phyloP scores from a whole-genome alignment of 1,139 yeast genomes.

The Arxiozyma heterogenica region DNA sequence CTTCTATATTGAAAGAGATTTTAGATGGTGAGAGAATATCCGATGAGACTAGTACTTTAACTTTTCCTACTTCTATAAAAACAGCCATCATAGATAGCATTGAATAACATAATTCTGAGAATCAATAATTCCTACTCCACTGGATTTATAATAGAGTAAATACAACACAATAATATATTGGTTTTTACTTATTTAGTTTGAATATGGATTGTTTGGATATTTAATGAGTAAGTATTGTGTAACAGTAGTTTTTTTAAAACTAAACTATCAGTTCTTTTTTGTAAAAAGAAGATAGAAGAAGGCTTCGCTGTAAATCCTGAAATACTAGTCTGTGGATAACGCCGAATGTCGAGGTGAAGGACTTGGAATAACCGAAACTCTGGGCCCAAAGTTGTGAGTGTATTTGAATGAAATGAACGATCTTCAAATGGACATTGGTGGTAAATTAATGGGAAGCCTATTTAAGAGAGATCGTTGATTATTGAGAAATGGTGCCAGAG shows the following conservation, averaged over 20 bases:
- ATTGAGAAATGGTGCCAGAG: background rate
- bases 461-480: background rate
- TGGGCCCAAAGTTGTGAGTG: background rate
- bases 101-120: background rate
- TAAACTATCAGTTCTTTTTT: too few species aligned
- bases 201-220: too few species aligned
- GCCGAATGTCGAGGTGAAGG: background rate
- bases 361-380: background rate
- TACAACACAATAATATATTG: background rate
- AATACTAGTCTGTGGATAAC: background rate
- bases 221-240: background rate
- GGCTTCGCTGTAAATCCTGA: background rate
- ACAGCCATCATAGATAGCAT: background rate
- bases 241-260: background rate
- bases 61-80: too few species aligned
- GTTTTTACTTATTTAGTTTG: background rate
- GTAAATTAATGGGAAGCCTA: background rate
- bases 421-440: too few species aligned
- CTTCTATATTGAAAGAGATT: background rate
- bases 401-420: background rate
- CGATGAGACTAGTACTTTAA: background rate
- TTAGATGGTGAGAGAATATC: background rate
- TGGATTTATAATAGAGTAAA: background rate
- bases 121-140: background rate
- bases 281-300: background rate